A percentile compares a stretch with the other conserved stretches of the same genome.
Evolutionary conservation across 495 filamentous ascomycete genomes (phyloP).

Genomic region (Cairneyella variabilis): DNA sequence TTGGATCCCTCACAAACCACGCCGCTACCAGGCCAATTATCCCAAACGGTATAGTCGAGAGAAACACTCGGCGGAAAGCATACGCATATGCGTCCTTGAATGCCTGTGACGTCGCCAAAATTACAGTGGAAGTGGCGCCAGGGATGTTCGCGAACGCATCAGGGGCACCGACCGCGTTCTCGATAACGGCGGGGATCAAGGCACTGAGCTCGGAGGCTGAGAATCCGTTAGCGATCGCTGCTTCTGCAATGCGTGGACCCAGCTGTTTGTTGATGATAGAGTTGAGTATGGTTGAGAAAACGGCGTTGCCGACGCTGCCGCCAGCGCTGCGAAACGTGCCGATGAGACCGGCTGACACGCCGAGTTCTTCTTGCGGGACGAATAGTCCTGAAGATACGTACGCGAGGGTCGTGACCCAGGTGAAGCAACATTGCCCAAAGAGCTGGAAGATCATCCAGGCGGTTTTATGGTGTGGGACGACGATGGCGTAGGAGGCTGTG

Average conservation of each 20-base stretch:
- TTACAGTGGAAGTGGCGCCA: constrained; percentile 18
- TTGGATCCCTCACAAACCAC: constrained; percentile 27
- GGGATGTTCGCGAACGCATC: constrained; percentile 16
- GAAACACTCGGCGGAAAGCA: constrained; percentile 31
- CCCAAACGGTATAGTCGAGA: constrained; percentile 32
- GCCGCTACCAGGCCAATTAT: constrained; percentile 28
- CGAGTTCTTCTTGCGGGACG: constrained; percentile 29
- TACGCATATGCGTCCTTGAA: constrained; percentile 30
- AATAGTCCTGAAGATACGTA: constrained; percentile 31
- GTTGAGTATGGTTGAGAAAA: constrained; percentile 21
- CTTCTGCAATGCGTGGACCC: constrained; percentile 19
- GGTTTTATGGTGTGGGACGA: constrained; percentile 27
- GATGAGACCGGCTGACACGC: constrained; percentile 26
- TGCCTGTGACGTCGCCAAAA: constrained; percentile 16
- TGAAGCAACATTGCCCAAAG: constrained; percentile 31
- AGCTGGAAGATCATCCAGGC: constrained; percentile 32
- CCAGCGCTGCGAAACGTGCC: constrained; percentile 27
- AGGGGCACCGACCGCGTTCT: constrained; percentile 25
- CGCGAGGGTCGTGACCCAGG: constrained; percentile 31
- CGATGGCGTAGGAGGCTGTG: constrained; percentile 27
- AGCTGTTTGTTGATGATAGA: constrained; percentile 20
- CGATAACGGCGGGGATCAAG: constrained; percentile 23
- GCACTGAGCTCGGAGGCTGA: constrained; percentile 9
- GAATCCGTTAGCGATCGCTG: constrained; percentile 22
- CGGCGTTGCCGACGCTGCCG: constrained; percentile 23